phyloP scores from a whole-genome alignment of 2,329 filamentous ascomycete species.

The Exophiala sp. region DNA sequence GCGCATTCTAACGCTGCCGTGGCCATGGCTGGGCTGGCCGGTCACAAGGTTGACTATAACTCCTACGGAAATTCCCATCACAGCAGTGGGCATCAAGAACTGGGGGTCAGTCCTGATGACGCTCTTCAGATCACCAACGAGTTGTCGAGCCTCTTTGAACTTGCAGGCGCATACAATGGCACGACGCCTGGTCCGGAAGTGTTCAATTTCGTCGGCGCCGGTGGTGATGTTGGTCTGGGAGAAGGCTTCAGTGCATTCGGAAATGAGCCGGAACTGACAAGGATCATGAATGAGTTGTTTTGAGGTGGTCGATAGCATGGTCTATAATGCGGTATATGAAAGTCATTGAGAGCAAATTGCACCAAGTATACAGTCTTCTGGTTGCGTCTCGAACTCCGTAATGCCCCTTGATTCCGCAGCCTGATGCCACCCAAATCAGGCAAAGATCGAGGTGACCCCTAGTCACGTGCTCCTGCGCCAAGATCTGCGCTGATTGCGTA shows the following conservation, averaged over 20 bases:
- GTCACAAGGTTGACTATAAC: slow-evolving; percentile 54
- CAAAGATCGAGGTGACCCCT: no score
- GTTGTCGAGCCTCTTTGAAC: slow-evolving; percentile 58
- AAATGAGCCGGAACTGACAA: slow-evolving; percentile 54
- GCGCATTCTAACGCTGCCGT: slow-evolving; percentile 58
- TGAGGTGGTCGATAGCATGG: slow-evolving; percentile 33
- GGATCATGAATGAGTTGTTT: slow-evolving; percentile 56
- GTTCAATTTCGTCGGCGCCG: slow-evolving; percentile 29
- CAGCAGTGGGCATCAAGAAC: slow-evolving; percentile 30
- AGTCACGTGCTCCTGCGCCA: background rate
- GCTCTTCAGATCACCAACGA: slow-evolving; percentile 56
- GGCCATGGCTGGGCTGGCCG: slow-evolving; percentile 60
- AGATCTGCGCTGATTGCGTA: background rate
- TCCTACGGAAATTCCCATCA: slow-evolving; percentile 39
- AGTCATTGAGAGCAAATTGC: no score
- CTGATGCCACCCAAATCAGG: no score
- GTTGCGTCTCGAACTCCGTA: no score
- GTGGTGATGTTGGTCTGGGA: slow-evolving; percentile 28
- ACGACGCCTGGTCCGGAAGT: slow-evolving; percentile 33
- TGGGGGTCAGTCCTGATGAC: slow-evolving; percentile 52
- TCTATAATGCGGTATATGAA: no score
- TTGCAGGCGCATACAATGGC: slow-evolving; percentile 49
- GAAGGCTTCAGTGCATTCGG: slow-evolving; percentile 37
- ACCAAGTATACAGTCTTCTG: no score
- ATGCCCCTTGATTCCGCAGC: no score